Base-by-base conservation (phyloP, 1,139 yeast species). In the Debaryomycetaceae sp. region DNA sequence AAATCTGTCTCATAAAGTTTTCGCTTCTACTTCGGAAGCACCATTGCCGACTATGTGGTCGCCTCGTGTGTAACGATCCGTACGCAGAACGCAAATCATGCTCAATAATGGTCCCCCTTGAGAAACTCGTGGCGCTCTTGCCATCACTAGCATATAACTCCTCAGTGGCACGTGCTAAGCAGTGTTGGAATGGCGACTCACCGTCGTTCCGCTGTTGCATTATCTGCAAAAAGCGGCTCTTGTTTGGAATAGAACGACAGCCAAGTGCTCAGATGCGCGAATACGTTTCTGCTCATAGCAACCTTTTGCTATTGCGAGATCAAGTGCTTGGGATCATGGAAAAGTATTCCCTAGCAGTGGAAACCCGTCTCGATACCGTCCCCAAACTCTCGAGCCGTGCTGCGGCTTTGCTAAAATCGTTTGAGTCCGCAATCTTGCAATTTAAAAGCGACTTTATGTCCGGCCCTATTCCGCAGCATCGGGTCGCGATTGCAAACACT, bases 41-140 rank as follows among this genome's bases (percentile, higher is more conserved):
- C 47, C 96, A 85, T 47, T 85, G 95, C 48, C 59, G 95, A 21
- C 51, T 83, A 21, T 90, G 97, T 56, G 97, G 97, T 0, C 48
- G 54, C 20, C 70, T 81, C 1, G 86, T 85, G 0, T 87, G 97
- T 55, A 93, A 81, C 23, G 79, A 77, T 42, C 45, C 67, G 0
- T 43, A 39, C 23, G 54, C 55, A 2, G 49, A 48, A 26, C 39
- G 64, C 12, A 41, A 48, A 30, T 39, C 44, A 7, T 87, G 97
- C 49, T 83, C 95, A 0, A 71, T 77, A 42, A 71, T 75, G 34
- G 77, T 83, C 0, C 85, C 87, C 0, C 42, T 80, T 2, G 49
- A 57, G 5, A 51, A 68, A 7, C 49, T 81, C 14, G 50, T 73
- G 8, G 62, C 58, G 13, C 49, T 62, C 25, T 41, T 68, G 23